phyloP scores from a whole-genome alignment of 2,329 filamentous ascomycete genomes.

The Aspergillus hiratsukae region DNA sequence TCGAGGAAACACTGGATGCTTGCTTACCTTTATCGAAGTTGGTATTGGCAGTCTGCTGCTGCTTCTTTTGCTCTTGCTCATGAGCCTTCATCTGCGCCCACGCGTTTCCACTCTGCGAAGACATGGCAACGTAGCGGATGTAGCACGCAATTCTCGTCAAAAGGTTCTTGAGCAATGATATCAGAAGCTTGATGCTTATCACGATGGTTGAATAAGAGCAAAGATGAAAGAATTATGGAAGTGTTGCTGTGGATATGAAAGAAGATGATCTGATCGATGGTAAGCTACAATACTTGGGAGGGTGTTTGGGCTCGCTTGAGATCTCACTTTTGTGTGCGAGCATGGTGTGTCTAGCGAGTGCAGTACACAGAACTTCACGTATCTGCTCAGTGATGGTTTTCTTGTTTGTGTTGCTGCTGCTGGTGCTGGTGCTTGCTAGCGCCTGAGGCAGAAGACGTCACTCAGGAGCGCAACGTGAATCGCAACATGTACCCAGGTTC shows the following conservation, averaged over 20 bases:
- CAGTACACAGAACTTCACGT: background rate
- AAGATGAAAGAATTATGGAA: background rate
- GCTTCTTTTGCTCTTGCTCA: conserved; percentile 9
- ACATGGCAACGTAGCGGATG: conserved; percentile 6
- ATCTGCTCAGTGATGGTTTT: background rate
- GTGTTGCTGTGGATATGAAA: background rate
- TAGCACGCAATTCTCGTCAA: background rate
- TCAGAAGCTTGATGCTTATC: background rate
- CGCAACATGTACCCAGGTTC: background rate
- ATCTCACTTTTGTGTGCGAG: background rate
- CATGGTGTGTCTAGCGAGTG: background rate
- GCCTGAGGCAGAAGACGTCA: background rate
- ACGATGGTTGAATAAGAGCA: background rate
- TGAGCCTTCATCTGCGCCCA: conserved; percentile 22
- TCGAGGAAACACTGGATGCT: background rate
- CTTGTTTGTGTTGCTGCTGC: background rate
- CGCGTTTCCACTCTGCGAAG: conserved; percentile 21
- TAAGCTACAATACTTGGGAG: background rate
- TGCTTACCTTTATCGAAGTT: conserved; percentile 5
- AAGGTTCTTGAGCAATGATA: background rate
- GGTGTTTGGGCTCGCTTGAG: background rate
- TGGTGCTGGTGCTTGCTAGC: background rate
- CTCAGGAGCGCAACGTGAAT: no score
- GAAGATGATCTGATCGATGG: background rate
- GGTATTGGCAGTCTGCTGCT: conserved; percentile 1